phyloP scores from a whole-genome alignment of 176 grass and related monocot genomes.

The Avena eriantha region DNA sequence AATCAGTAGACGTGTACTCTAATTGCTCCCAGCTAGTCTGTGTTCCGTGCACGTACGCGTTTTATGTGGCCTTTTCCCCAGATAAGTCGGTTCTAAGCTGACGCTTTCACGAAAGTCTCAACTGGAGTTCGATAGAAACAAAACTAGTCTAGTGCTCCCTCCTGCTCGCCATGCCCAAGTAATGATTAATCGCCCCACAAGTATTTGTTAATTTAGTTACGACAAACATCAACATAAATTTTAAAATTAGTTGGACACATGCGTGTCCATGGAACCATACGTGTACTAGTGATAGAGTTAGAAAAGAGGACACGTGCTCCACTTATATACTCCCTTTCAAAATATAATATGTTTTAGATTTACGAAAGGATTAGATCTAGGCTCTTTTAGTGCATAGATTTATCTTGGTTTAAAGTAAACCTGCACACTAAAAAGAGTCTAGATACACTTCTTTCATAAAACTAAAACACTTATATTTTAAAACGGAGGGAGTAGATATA shows the following conservation, averaged over 20 bases:
- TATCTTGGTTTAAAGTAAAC: too few relatives aligned
- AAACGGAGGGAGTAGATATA: too few relatives aligned
- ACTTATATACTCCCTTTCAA: too few relatives aligned
- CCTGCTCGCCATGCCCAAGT: neutral
- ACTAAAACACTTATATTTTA: too few relatives aligned
- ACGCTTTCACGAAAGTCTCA: constrained; percentile 31
- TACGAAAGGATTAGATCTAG: too few relatives aligned
- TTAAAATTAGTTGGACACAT: neutral
- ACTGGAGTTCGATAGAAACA: neutral
- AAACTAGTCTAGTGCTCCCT: neutral
- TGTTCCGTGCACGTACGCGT: constrained; percentile 26
- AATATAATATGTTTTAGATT: too few relatives aligned
- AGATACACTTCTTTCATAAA: too few relatives aligned
- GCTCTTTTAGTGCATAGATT: too few relatives aligned
- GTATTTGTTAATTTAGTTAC: neutral
- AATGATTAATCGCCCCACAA: neutral
- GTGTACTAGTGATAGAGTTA: neutral
- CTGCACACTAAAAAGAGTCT: too few relatives aligned
- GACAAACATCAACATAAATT: neutral
- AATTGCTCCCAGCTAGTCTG: neutral
- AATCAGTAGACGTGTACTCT: constrained; percentile 3
- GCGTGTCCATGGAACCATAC: neutral
- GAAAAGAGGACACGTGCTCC: too few relatives aligned
- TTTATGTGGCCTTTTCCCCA: neutral
- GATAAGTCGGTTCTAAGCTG: neutral